Evolutionary conservation across 768 basidiomycete genomes (phyloP).

Genomic region (Suillus spraguei): DNA sequence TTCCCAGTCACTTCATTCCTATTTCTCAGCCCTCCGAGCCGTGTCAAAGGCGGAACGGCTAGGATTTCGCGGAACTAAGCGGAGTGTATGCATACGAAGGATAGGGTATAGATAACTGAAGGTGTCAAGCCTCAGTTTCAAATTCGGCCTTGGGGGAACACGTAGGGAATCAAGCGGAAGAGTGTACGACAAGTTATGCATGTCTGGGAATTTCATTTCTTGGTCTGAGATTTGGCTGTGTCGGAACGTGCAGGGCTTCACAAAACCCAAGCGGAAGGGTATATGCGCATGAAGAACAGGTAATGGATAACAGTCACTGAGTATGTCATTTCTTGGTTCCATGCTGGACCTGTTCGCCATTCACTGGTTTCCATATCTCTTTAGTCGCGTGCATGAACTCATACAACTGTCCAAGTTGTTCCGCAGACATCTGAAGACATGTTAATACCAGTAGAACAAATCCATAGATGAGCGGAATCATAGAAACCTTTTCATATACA

Average conservation of each 20-base stretch:
- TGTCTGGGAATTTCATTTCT: background rate
- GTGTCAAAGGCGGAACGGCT: background rate
- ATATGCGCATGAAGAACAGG: background rate
- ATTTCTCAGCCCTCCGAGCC: background rate
- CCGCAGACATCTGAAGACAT: slow-evolving; percentile 71
- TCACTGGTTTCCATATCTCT: slow-evolving; percentile 77
- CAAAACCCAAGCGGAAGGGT: background rate
- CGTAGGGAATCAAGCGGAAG: slow-evolving; percentile 2
- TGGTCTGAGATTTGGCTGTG: background rate
- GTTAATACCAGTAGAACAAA: background rate
- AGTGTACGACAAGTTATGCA: background rate
- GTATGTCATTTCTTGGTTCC: background rate
- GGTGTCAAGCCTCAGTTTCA: background rate
- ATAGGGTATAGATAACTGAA: background rate
- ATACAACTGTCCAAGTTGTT: slow-evolving; percentile 92
- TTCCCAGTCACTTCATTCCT: background rate
- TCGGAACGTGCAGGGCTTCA: background rate
- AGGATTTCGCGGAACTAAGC: background rate
- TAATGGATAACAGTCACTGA: background rate
- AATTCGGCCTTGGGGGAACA: background rate
- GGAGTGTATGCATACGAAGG: slow-evolving; percentile 1
- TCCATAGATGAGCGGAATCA: slow-evolving; percentile 2
- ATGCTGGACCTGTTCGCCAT: slow-evolving; percentile 18
- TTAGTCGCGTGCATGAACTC: slow-evolving; percentile 93
- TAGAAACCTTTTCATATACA: slow-evolving; percentile 71